Conservation (phyloP, 768 basidiomycete genomes). For the Auricularia sp. region DNA sequence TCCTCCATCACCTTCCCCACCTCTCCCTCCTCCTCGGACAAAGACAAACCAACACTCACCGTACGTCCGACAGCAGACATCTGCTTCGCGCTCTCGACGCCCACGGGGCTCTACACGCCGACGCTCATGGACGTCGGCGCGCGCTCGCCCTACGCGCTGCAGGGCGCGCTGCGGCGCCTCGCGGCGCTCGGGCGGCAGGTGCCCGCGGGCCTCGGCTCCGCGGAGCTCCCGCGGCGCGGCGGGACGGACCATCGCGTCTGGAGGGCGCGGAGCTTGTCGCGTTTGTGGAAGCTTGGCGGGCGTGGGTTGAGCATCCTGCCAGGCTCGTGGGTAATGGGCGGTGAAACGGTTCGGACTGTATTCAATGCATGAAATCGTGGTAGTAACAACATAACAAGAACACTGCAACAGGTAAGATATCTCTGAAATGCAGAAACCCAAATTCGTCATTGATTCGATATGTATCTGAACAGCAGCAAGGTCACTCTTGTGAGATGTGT, state of each 20-base stretch:
- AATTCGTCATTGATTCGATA: too few relatives aligned
- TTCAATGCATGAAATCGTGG: too few relatives aligned
- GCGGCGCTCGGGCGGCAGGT: slow-evolving; percentile 56
- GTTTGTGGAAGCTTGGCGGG: slow-evolving; percentile 79
- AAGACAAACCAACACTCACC: slow-evolving; percentile 53
- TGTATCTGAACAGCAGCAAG: too few relatives aligned
- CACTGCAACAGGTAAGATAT: too few relatives aligned
- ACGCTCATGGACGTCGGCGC: slow-evolving; percentile 49
- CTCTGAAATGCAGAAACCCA: too few relatives aligned
- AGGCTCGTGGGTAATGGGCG: slow-evolving; percentile 49
- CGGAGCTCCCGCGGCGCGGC: slow-evolving; percentile 65
- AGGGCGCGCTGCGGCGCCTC: slow-evolving; percentile 51
- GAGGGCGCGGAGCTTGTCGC: slow-evolving; percentile 86
- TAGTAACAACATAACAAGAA: too few relatives aligned
- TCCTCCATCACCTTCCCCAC: slow-evolving; percentile 50
- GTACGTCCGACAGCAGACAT: slow-evolving; percentile 71
- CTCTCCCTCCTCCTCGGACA: too few relatives aligned
- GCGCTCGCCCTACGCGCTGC: slow-evolving; percentile 48
- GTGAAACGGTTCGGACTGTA: slow-evolving; percentile 14
- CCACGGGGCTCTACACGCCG: slow-evolving; percentile 77
- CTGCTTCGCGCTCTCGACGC: slow-evolving; percentile 65
- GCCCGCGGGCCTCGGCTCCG: slow-evolving; percentile 52
- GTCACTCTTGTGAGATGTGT: too few relatives aligned
- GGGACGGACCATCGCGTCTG: slow-evolving; percentile 80
- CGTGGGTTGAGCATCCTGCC: slow-evolving; percentile 66